A percentile compares a stretch with the other conserved stretches of the same genome.
Conservation (phyloP, 192 early-diverging fungal species). For the Coemansia sp. region DNA sequence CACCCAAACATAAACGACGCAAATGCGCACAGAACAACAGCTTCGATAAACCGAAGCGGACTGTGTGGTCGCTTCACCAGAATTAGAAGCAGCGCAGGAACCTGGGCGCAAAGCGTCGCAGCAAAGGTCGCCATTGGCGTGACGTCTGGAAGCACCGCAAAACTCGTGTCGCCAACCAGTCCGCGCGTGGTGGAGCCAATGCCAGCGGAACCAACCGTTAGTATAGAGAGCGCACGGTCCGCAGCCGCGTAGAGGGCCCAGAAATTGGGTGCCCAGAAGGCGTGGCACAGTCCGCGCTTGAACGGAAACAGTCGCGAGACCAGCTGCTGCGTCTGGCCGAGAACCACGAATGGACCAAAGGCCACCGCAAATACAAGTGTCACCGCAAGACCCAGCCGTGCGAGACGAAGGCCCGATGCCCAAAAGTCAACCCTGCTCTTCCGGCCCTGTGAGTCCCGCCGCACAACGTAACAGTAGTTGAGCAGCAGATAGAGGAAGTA, state of each 20-base stretch:
- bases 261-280: constrained; percentile 96
- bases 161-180: constrained; percentile 83
- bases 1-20: constrained; percentile 93
- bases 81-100: constrained; percentile 40
- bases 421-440: not conserved
- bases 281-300: constrained; percentile 93
- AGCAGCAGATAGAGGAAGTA: constrained; percentile 89
- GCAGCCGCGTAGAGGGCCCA: constrained; percentile 89
- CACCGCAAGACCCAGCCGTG: constrained; percentile 65
- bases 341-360: constrained; percentile 76
- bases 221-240: constrained; percentile 65
- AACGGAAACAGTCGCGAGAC: constrained; percentile 88
- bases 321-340: constrained; percentile 76
- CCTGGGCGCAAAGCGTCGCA: constrained; percentile 70
- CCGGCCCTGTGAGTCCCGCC: not conserved
- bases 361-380: constrained; percentile 73
- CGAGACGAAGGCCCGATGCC: constrained; percentile 50
- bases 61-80: constrained; percentile 39
- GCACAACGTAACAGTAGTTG: constrained; percentile 66
- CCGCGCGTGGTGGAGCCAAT: constrained; percentile 78
- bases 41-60: constrained; percentile 64
- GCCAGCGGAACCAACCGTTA: not conserved
- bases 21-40: constrained; percentile 76
- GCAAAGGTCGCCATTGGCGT: constrained; percentile 69
- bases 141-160: constrained; percentile 77